Evolutionary conservation across 2,329 filamentous ascomycete genomes (phyloP).

Genomic region (Pleoardoris graminearum): DNA sequence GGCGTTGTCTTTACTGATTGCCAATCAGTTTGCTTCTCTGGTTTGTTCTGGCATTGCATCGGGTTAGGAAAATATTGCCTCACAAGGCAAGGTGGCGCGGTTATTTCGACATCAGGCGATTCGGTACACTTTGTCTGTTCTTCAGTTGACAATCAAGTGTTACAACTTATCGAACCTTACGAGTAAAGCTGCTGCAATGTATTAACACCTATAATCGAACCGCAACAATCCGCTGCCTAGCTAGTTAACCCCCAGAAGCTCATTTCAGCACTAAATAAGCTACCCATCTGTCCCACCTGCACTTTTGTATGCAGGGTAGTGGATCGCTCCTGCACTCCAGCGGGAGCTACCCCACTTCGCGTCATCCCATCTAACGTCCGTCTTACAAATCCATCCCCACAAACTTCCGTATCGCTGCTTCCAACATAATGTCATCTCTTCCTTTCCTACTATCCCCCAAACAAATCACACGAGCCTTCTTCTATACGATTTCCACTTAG

Average conservation of each 20-base stretch:
- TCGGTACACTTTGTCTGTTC: not conserved
- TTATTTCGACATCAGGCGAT: not conserved
- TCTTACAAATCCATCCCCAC: not conserved
- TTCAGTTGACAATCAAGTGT: too few species aligned
- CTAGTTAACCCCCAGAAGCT: too few species aligned
- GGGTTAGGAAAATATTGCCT: not conserved
- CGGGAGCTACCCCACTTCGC: conserved; percentile 9
- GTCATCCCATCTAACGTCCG: not conserved
- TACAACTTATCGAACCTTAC: too few species aligned
- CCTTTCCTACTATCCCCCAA: too few species aligned
- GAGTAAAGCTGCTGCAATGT: too few species aligned
- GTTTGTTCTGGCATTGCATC: not conserved
- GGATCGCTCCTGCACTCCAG: conserved; percentile 1
- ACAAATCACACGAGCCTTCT: too few species aligned
- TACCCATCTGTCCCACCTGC: too few species aligned
- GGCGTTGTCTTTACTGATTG: not conserved
- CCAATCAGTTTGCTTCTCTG: not conserved
- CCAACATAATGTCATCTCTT: not conserved
- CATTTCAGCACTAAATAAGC: too few species aligned
- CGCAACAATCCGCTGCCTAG: too few species aligned
- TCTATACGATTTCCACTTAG: too few species aligned
- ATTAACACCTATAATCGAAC: too few species aligned
- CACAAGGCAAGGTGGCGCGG: not conserved
- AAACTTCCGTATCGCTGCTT: not conserved
- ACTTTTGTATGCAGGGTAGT: conserved; percentile 1